Evolutionary conservation across 2,329 filamentous ascomycete species (phyloP).

Genomic region (Aspergillus sp.): DNA sequence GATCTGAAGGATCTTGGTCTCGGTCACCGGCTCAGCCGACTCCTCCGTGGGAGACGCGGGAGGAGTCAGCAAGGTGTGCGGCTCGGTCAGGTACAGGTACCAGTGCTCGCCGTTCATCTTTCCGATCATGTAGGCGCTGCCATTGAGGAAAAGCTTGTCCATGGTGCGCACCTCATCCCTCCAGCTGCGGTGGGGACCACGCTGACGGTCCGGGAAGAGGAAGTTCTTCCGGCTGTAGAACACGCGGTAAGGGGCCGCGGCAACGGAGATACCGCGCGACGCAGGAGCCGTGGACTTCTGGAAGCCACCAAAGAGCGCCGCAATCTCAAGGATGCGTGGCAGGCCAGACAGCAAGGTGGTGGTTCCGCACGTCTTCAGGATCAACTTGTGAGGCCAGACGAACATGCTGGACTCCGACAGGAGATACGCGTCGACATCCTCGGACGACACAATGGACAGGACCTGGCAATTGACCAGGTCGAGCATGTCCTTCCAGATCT

Average conservation of each 20-base stretch:
- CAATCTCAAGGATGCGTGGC: slow-evolving; percentile 88
- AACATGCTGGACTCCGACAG: slow-evolving; percentile 99
- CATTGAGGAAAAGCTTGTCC: slow-evolving; percentile 85
- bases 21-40: slow-evolving; percentile 50
- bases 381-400: slow-evolving; percentile 98
- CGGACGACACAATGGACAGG: slow-evolving; percentile 86
- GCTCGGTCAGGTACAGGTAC: slow-evolving; percentile 96
- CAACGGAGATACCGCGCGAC: slow-evolving; percentile 65
- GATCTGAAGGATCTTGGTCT: slow-evolving; percentile 59
- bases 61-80: slow-evolving; percentile 74
- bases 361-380: slow-evolving; percentile 96
- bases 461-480: slow-evolving; percentile 99
- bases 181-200: slow-evolving; percentile 94
- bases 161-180: slow-evolving; percentile 90
- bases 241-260: slow-evolving; percentile 87
- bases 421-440: slow-evolving; percentile 92
- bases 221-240: slow-evolving; percentile 99
- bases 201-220: slow-evolving; percentile 90
- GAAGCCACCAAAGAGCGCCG: slow-evolving; percentile 83
- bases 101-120: slow-evolving; percentile 99
- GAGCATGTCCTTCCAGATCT: slow-evolving; percentile 94
- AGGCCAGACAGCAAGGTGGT: slow-evolving; percentile 89
- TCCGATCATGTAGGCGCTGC: slow-evolving; percentile 98
- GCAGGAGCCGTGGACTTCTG: slow-evolving; percentile 70
- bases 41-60: slow-evolving; percentile 67